Evolutionary conservation across 2,329 filamentous ascomycete species (phyloP), one percentile per base, ranked within the genome.

Genomic region (Colletotrichum aenigma): DNA sequence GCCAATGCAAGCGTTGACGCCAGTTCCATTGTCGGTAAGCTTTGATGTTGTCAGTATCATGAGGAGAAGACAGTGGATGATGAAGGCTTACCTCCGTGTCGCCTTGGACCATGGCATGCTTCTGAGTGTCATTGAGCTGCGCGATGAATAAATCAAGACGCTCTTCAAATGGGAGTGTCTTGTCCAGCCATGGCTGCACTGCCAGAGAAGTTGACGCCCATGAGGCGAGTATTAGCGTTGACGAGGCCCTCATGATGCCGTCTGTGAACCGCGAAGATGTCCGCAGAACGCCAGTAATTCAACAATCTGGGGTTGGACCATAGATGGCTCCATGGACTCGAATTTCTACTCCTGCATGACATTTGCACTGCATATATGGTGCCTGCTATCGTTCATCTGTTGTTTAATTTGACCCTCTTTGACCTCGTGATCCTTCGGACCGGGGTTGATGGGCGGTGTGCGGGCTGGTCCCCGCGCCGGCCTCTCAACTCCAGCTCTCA

Each of bases 1-100:
- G 7, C 69, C 69, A 30, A 71, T 71, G 8, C 69, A 71, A 21
- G 69, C 69, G 58, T 71, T 71, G 15, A 71, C 60, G 12, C 69
- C 60, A n/a, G 69, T 71, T 7, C 69, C 69, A 21, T 71, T 70
- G 34, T 64, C 61, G 3, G 61, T 64, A 8, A 64, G 32, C 61
- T 64, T 21, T 21, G n/a, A 24, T 6, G 4, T 16, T 0, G 61
- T 64, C 0, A 64, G 34, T 64, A 6, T 43, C n/a, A 24, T 15
- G 24, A 18, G 7, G 24, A 9, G 21, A 26, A 16, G 6, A 24
- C 7, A 7, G 21, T 4, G 13, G 13, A 58, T n/a, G 15, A 15
- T 4, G 9, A 1, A 3, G 34, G n/a, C 38, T 13, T 10, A 66
- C 62, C 38, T 66, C 62, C 2, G 62, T 66, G 36, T 66, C 62